Evolutionary conservation across 1,139 yeast species (phyloP).

Genomic region (Taphrina wiesneri): DNA sequence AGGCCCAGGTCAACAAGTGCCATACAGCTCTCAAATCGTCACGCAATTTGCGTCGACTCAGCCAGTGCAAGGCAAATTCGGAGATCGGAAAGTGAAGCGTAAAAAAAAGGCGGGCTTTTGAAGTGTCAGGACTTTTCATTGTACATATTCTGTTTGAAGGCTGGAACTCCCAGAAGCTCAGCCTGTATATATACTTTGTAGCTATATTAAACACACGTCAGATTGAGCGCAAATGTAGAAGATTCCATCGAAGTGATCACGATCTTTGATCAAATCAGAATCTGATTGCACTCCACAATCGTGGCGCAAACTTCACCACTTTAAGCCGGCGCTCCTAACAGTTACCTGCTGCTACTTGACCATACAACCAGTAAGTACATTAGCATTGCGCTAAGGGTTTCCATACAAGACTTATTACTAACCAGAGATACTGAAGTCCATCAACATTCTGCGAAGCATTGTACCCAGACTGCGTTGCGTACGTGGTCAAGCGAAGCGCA

Average conservation of each 20-base stretch:
- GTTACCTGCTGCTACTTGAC: too few species aligned
- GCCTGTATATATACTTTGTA: neutral
- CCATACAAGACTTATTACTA: too few species aligned
- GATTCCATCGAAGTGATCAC: neutral
- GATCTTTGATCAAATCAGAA: neutral
- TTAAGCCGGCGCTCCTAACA: neutral
- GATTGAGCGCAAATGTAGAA: too few species aligned
- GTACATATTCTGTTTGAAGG: neutral
- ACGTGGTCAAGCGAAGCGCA: neutral
- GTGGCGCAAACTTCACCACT: neutral
- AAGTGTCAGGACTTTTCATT: neutral
- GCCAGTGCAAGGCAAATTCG: slow-evolving; percentile 11
- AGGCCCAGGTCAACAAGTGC: neutral
- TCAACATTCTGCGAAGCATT: neutral
- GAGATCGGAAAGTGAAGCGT: slow-evolving; percentile 5
- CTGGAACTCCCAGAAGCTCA: neutral
- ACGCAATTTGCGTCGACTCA: slow-evolving; percentile 6
- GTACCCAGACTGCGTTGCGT: neutral
- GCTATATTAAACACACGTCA: neutral
- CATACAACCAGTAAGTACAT: too few species aligned
- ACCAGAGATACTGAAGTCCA: too few species aligned
- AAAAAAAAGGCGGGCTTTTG: slow-evolving; percentile 13
- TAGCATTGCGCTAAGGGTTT: too few species aligned
- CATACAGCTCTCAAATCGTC: slow-evolving; percentile 1
- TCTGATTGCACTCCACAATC: neutral